Evolutionary conservation across 129 eudicot species (phyloP).

Genomic region (Cynara cardunculus): DNA sequence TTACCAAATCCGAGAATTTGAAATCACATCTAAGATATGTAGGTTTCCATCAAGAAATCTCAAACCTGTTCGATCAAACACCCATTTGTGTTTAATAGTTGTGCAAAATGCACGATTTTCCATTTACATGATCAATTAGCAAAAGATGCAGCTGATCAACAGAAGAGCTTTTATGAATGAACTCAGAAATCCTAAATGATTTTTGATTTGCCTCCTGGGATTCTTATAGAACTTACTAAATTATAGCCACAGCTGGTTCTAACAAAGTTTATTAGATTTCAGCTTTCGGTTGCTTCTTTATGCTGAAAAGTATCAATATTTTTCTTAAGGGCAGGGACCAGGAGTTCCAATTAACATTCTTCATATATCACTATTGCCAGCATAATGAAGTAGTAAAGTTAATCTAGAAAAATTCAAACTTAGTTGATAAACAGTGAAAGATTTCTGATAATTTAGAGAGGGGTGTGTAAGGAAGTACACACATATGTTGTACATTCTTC

Average conservation of each 20-base stretch:
- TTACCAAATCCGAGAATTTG: slow-evolving; percentile 23
- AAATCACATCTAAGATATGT: slow-evolving; percentile 39
- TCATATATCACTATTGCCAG: no score
- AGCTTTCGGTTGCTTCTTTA: not conserved
- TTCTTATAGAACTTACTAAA: not conserved
- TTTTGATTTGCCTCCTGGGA: not conserved
- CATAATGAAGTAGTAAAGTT: no score
- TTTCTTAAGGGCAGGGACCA: no score
- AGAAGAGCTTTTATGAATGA: not conserved
- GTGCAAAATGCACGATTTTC: slow-evolving; percentile 5
- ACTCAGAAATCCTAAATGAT: not conserved
- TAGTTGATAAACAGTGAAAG: no score
- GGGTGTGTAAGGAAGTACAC: no score
- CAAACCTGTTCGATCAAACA: not conserved
- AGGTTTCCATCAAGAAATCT: not conserved
- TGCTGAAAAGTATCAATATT: not conserved
- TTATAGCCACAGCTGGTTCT: not conserved
- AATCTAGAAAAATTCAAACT: no score
- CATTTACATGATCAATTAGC: slow-evolving; percentile 23
- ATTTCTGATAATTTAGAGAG: no score
- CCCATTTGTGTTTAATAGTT: slow-evolving; percentile 11
- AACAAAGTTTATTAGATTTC: not conserved
- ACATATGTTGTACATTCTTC: no score
- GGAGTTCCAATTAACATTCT: no score
- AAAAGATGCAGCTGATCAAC: not conserved